Base-by-base conservation (phyloP, 1,139 yeast species). In the Hansenula lynferdii region DNA sequence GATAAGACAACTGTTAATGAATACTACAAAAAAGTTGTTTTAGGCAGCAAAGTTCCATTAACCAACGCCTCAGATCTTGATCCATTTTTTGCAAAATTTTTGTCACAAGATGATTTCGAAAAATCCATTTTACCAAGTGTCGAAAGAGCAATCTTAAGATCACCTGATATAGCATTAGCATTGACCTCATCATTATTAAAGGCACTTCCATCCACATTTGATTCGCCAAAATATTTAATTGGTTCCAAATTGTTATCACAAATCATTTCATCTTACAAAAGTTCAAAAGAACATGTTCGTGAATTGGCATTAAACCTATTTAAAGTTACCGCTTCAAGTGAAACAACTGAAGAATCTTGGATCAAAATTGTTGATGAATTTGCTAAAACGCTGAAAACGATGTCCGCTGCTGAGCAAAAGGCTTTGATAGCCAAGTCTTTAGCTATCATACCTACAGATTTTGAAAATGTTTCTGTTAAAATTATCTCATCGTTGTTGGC, bases 81-180 rank as follows among this genome's bases (percentile, higher is more conserved):
- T 12, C 50, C 51, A 10, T 76, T 76, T 48, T 54, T 77, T 20
- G 50, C 58, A 16, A 69, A 68, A 14, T 67, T 70, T 43, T 56
- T 80, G 6, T 52, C 64, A 6, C 56, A 60, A n/a, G 69, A 66
- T 2, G 67, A 69, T 12, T 68, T 84, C 40, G 60, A 57, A 14
- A 49, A 57, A 0, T 40, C 51, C 5, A 48, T 87, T 15, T 56
- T 81, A 9, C 87, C 95, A 3, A 68, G 73, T 15, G 56, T 90
- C 37, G 92, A 86, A 49, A 89, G 85, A 56, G 75, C 94, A 1
- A 70, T 84, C 36, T 68, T 92, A 53, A 75, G 97, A 57, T 79
- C 96, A 3, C 85, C 97, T 0, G 97, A 89, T 56, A 62, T 69
- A 27, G 75, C 87, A 0, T 73, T 85, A 47, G 70, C 72, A 8